Evolutionary conservation across 352 stramenopile species (phyloP).

Genomic region (Globisporangium orthogonon): DNA sequence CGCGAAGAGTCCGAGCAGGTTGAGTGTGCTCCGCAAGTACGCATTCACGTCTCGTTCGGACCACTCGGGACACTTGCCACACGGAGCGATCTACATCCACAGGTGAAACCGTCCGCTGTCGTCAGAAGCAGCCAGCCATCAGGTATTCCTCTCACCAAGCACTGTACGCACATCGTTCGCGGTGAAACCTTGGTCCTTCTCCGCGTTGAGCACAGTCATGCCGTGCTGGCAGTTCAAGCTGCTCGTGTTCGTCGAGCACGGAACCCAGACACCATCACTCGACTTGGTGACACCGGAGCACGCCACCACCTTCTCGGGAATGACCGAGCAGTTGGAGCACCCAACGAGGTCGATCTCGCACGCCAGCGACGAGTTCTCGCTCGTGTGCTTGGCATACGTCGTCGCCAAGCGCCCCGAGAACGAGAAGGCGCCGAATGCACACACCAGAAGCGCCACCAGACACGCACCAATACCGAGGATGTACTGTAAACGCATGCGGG

Average conservation of each 20-base stretch:
- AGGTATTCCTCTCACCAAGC: neutral
- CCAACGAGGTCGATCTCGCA: slow-evolving; percentile 56
- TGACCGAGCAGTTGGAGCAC: slow-evolving; percentile 74
- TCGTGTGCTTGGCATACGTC: slow-evolving; percentile 40
- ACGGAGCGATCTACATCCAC: slow-evolving; percentile 41
- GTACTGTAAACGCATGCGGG: slow-evolving; percentile 37
- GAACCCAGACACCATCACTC: slow-evolving; percentile 30
- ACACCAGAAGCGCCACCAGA: slow-evolving; percentile 54
- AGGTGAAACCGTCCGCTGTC: neutral
- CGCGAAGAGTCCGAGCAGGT: slow-evolving; percentile 60
- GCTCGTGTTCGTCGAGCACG: slow-evolving; percentile 24
- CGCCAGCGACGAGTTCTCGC: slow-evolving; percentile 33
- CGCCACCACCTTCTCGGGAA: slow-evolving; percentile 15
- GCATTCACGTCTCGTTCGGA: slow-evolving; percentile 53
- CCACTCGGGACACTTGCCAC: slow-evolving; percentile 77
- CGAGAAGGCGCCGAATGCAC: slow-evolving; percentile 55
- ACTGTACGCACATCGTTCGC: slow-evolving; percentile 47
- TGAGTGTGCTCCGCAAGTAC: slow-evolving; percentile 54
- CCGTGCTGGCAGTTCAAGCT: slow-evolving; percentile 26
- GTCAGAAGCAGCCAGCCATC: neutral
- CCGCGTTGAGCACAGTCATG: slow-evolving; percentile 49
- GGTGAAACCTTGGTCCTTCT: slow-evolving; percentile 47
- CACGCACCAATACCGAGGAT: slow-evolving; percentile 57
- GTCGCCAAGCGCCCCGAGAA: slow-evolving; percentile 52
- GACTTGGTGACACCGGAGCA: slow-evolving; percentile 40